Base-by-base conservation (phyloP, 2,329 filamentous ascomycete species). In the Trichoderma simmonsii region DNA sequence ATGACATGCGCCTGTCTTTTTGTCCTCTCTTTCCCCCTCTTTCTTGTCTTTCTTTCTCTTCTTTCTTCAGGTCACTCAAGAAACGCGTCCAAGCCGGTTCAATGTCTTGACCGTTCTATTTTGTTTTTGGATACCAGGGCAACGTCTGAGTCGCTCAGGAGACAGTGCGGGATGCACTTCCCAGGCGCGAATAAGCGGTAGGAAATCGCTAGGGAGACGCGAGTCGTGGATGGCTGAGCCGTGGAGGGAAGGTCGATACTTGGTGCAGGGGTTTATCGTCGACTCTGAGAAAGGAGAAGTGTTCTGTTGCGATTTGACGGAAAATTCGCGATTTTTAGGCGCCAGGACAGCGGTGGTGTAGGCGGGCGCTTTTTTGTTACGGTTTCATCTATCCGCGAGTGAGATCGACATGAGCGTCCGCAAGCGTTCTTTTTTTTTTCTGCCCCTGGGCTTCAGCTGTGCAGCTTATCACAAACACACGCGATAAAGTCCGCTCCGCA, bases 371-470 rank as follows among this genome's bases (percentile, higher is more conserved):
- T 51, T 67, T 39, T 30, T 26, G 39, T 63, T 72, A 72, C 51
- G 64, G 57, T 24, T 68, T 68, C 70, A 63, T 72, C 70, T 54
- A 34, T 34, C 32, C 43, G 64, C 59, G 28, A 54, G 66, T 69
- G 70, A 63, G 70, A 68, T 63, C 24, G 64, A 63, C 64, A 54
- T 57, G 56, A 57, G 64, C 26, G 39, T 63, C 26, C 43, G 57
- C 32, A 63, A 63, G 70, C 61, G 64, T 32, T 30, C 62, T 30
- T 18, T 43, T n/a, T 15, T 21, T 51, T 51, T 51, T 24, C n/a
- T 24, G 8, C 21, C n/a, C 48, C 48, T 24, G n/a, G 43, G 71
- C 43, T 70, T 32, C 71, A 60, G 60, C 34, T 65, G 26, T 14
- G n/a, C 66, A 59, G 51, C 48, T 63, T 59, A 21, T 15, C 34